A percentile compares a stretch with the other conserved stretches of the same genome.
Evolutionary conservation across 768 basidiomycete species (phyloP).

Genomic region (Termitomyces sp.): DNA sequence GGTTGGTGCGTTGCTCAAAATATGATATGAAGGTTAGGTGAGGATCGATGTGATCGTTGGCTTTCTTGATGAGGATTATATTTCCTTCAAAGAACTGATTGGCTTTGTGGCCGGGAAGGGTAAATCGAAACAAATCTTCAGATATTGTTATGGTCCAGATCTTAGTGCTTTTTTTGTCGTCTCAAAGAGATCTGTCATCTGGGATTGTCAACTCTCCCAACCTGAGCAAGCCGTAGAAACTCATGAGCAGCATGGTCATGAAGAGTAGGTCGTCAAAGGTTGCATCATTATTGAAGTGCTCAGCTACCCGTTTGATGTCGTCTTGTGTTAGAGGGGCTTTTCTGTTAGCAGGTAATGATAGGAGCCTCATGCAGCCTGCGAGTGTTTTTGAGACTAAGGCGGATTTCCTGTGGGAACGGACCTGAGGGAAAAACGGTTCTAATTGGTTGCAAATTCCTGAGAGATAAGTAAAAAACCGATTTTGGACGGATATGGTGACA

Average conservation of each 20-base stretch:
- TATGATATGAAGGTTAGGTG: neutral
- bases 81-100: constrained; percentile 19
- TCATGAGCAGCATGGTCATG: constrained; percentile 19
- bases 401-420: constrained; percentile 14
- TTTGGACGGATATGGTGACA: too few species aligned
- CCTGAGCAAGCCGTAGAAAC: constrained; percentile 22
- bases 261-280: constrained; percentile 25
- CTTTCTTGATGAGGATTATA: constrained; percentile 8
- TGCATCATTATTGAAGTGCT: neutral
- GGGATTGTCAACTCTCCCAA: constrained; percentile 26
- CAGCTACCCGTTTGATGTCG: neutral
- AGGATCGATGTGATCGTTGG: neutral
- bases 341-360: constrained; percentile 8
- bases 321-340: constrained; percentile 19
- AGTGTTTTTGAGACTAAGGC: constrained; percentile 23
- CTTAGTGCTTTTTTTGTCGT: too few species aligned
- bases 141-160: neutral
- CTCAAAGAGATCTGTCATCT: constrained; percentile 7
- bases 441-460: constrained; percentile 34
- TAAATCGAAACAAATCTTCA: too few species aligned
- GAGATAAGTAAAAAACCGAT: too few species aligned
- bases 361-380: constrained; percentile 17
- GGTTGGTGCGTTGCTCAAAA: constrained; percentile 11
- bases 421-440: constrained; percentile 25
- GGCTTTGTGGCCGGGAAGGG: constrained; percentile 19